A percentile compares a stretch with the other conserved stretches of the same genome.
phyloP scores from a whole-genome alignment of 2,329 filamentous ascomycete species.

The Aspergillus sp. region DNA sequence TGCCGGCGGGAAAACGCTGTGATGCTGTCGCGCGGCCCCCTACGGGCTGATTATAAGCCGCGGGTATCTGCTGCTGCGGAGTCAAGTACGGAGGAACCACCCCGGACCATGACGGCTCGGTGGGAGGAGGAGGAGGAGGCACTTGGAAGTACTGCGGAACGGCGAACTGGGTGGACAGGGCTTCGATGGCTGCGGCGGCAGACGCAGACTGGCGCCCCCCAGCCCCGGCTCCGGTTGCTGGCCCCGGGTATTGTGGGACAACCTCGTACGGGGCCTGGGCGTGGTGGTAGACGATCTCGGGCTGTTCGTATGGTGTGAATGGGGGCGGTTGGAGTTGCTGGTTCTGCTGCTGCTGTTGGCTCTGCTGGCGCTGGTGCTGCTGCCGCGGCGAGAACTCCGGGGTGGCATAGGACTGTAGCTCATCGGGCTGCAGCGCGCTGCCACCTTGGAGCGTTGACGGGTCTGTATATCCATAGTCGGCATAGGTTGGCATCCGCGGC shows the following conservation, averaged over 20 bases:
- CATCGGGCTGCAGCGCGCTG: slow-evolving; percentile 39
- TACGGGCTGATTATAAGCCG: slow-evolving; percentile 52
- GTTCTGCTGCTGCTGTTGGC: slow-evolving; percentile 47
- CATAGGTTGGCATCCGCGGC: slow-evolving; percentile 29
- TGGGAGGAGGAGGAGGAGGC: too few species aligned
- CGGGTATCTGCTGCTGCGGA: slow-evolving; percentile 49
- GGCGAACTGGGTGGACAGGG: slow-evolving; percentile 59
- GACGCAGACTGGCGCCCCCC: slow-evolving; percentile 68
- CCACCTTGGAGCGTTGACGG: slow-evolving; percentile 38
- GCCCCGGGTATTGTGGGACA: slow-evolving; percentile 62
- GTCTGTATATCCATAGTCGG: slow-evolving; percentile 48
- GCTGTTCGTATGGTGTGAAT: slow-evolving; percentile 47
- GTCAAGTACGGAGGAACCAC: slow-evolving; percentile 55
- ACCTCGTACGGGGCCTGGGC: slow-evolving; percentile 61
- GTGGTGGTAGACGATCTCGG: slow-evolving; percentile 72
- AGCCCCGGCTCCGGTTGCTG: too few species aligned
- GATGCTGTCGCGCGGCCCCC: slow-evolving; percentile 44
- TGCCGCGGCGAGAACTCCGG: slow-evolving; percentile 46
- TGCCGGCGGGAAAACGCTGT: slow-evolving; percentile 43
- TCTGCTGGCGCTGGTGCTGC: slow-evolving; percentile 41
- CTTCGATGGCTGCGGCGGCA: slow-evolving; percentile 68
- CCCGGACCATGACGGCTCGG: slow-evolving; percentile 55
- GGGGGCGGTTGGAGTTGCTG: too few species aligned
- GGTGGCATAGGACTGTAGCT: slow-evolving; percentile 54
- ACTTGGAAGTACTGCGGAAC: slow-evolving; percentile 73